Evolutionary conservation across 2,329 filamentous ascomycete genomes (phyloP).

Genomic region (Colletotrichum tofieldiae): DNA sequence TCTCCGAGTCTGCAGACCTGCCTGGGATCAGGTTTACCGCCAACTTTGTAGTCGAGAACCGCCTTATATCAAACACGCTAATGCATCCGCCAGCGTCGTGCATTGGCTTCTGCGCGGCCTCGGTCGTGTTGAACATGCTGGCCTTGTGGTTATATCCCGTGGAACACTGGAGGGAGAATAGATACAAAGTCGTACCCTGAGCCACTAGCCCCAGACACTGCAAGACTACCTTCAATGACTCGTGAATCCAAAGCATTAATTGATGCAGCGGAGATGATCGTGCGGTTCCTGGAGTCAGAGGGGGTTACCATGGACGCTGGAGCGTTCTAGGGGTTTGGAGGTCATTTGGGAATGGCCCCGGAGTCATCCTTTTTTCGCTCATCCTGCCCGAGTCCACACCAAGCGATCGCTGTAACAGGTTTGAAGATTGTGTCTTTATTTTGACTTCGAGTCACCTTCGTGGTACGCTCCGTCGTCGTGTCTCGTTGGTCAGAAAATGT

Average conservation of each 20-base stretch:
- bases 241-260: neutral
- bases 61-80: neutral
- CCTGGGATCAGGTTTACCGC: neutral
- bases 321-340: neutral
- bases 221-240: conserved; percentile 14
- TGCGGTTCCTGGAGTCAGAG: neutral
- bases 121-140: neutral
- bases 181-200: neutral
- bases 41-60: neutral
- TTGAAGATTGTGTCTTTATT: neutral
- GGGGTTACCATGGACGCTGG: neutral
- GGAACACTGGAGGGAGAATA: neutral
- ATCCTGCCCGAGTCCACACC: neutral
- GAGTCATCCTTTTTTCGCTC: neutral
- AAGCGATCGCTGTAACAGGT: neutral
- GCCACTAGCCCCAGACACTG: conserved; percentile 6
- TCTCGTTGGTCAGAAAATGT: conserved; percentile 38
- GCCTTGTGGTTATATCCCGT: neutral
- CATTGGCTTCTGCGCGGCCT: conserved; percentile 1
- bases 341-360: conserved; percentile 1
- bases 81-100: neutral
- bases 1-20: neutral
- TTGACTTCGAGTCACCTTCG: neutral
- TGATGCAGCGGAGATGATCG: neutral
- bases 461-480: conserved; percentile 3